These are phyloP conservation scores for Pelargonium australe DNA, from an alignment of 441 rosid species.

Conservation along the genomic window DNA sequence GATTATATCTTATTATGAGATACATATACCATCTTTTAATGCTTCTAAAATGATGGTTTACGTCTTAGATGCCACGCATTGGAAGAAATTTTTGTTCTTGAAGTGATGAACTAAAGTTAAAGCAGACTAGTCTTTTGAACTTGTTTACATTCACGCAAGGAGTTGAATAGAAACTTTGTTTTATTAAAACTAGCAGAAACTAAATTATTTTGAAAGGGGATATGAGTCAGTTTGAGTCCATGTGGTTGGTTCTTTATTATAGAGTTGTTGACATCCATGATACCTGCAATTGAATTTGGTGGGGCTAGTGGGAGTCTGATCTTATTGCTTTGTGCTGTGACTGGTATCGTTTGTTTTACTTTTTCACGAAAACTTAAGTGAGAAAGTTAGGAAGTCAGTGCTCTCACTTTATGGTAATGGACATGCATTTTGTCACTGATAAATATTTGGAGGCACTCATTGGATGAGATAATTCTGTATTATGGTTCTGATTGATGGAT, in stretches of 20 bases:
- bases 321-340: neutral
- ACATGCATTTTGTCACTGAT: neutral
- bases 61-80: neutral
- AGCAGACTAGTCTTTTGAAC: no score
- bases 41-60: neutral
- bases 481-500: neutral
- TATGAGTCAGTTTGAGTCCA: no score
- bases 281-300: neutral
- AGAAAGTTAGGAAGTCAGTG: neutral
- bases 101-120: no score
- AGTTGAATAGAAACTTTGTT: no score
- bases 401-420: neutral
- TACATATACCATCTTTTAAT: neutral
- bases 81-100: no score
- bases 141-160: no score
- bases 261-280: neutral
- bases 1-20: neutral
- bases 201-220: no score
- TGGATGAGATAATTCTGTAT: neutral
- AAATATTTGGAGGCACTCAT: neutral
- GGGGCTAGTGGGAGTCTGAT: neutral
- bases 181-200: no score
- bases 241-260: neutral
- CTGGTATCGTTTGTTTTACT: neutral
- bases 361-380: no score